Conservation (phyloP, 2,329 filamentous ascomycete species). For the Leptosphaerulina australis region DNA sequence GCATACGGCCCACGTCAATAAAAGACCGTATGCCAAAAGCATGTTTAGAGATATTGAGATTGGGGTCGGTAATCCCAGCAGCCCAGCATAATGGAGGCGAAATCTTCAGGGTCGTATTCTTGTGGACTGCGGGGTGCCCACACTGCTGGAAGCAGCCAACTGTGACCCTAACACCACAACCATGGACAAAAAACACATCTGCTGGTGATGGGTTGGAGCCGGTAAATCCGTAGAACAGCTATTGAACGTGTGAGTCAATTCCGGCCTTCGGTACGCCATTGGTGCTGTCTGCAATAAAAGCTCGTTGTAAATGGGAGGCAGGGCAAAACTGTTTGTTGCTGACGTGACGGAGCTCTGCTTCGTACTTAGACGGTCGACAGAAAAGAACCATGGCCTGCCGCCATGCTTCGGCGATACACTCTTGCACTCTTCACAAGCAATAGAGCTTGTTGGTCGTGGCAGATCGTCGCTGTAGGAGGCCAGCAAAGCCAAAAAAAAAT, state of each 20-base stretch:
- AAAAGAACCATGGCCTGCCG: no score
- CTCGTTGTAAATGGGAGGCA: no score
- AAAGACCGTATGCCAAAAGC: not conserved
- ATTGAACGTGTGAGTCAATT: not conserved
- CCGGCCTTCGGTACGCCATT: no score
- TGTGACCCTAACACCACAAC: constrained; percentile 3
- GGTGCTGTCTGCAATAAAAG: no score
- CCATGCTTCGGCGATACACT: no score
- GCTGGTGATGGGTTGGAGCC: not conserved
- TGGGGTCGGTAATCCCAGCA: not conserved
- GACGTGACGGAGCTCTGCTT: no score
- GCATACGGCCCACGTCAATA: not conserved
- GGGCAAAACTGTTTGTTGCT: no score
- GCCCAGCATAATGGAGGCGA: constrained; percentile 11
- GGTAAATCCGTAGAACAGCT: not conserved
- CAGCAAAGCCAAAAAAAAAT: not conserved
- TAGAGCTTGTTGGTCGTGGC: not conserved
- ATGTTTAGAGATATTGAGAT: constrained; percentile 5
- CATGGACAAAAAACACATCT: not conserved
- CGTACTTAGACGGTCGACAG: no score
- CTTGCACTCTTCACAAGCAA: not conserved
- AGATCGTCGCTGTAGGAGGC: not conserved
- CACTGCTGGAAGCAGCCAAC: constrained; percentile 1
- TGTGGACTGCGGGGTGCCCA: not conserved
- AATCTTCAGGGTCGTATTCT: constrained; percentile 8